Evolutionary conservation across 2,329 filamentous ascomycete genomes (phyloP), one percentile per base, ranked within the genome.

Genomic region (Venturia aucupariae): DNA sequence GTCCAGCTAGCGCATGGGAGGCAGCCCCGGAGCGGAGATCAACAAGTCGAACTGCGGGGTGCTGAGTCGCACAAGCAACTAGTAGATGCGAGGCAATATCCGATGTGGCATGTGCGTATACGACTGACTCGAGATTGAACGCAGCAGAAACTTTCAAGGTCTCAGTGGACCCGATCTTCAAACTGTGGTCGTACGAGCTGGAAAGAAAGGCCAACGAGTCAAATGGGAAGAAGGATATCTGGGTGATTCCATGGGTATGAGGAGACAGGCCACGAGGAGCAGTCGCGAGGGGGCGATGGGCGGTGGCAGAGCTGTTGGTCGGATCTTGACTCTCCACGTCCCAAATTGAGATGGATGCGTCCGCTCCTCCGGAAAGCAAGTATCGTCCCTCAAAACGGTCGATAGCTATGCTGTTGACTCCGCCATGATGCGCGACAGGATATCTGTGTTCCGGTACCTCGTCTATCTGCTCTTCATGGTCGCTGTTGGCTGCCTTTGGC

Each of bases 51-150:
- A 96, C 89, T 32, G 89, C 83, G 7, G 90, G 90, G 72, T 94
- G 87, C 68, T 95, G 91, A 0, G 92, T 95, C 0, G 90, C 92
- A 71, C 91, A 94, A 11, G 93, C 92, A 11, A 97, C 89, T 4
- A 96, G 82, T 0, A 96, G 80, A 71, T 92, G 82, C 62, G 84
- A 78, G 64, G 90, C 83, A 65, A 92, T 78, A 51, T 87, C 83
- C 0, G 92, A 96, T 32, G 90, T 82, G 0, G 89, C 86, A 73
- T 96, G 92, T 0, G 88, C 86, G 75, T 91, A 90, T 60, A 90
- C 80, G 39, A 87, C 87, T 4, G 84, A 82, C 62, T 83, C 84
- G 30, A 92, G 80, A 66, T 86, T 80, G 70, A 92, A 92, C 4
- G 83, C 83, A 22, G 86, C 87, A 0, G 87, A 86, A 0, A 84